Base-by-base conservation (phyloP, 345 rosid species). In the Triadica sebifera region DNA sequence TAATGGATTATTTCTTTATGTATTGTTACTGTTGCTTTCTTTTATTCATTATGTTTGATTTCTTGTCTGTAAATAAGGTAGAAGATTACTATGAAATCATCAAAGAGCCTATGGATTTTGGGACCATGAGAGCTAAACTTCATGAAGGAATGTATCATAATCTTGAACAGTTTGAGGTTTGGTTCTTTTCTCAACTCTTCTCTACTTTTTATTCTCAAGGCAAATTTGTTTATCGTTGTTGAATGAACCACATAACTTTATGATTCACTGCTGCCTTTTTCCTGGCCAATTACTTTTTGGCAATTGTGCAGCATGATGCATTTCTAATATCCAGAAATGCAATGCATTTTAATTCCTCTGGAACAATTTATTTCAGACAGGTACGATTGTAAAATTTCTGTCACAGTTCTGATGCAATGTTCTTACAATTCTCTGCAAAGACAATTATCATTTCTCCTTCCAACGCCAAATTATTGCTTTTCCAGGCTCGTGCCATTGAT, bases 71-170 rank as follows among this genome's bases (percentile, higher is more conserved):
- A 24, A 25, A 22, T 69, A 68, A 90, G 94, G 92, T 88, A 52
- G 86, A 85, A 75, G 86, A 82, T 69, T 90, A 88, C 68, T 84
- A 84, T 72, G 85, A 87, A 77, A 84, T 84, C 75, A 82, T 88
- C 70, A 75, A 85, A 70, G 91, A 88, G 81, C 90, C 94, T 25
- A 90, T 90, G 94, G 91, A 90, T 74, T 90, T 90, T 39, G 92
- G 94, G 59, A 90, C 94, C 52, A 88, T 90, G 89, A 90, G 92
- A 72, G 94, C 94, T 75, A 90, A 88, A 81, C 92, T 90, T 80
- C 94, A 90, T 53, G 94, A 90, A 77, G 94, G 91, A 74, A 84
- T 90, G 92, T 90, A 90, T 73, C 74, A 49, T 41, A 82, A 75
- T 76, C 82, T 90, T 41, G 81, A 84, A 71, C 88, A 88, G 75